These are phyloP conservation scores for Phoma sp. DNA, from an alignment of 2,329 filamentous ascomycete genomes.

Conservation along the genomic window DNA sequence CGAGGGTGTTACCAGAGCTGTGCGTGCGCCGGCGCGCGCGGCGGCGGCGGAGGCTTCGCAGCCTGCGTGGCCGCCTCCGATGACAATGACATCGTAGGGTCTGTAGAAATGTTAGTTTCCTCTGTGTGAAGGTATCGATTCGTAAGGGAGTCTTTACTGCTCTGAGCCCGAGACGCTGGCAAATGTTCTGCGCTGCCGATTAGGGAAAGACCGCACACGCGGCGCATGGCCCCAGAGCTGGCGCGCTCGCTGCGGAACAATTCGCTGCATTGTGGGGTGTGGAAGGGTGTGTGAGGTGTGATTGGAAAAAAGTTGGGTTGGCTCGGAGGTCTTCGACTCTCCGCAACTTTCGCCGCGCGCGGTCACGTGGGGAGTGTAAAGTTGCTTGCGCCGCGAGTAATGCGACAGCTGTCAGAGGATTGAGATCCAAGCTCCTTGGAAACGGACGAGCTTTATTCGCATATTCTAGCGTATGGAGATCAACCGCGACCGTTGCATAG, in stretches of 20 bases:
- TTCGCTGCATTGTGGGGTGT: conserved; percentile 29
- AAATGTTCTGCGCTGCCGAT: conserved; percentile 47
- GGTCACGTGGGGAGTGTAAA: conserved; percentile 24
- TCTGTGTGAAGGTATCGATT: background rate
- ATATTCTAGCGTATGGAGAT: background rate
- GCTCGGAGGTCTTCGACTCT: conserved; percentile 28
- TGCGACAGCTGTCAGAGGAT: background rate
- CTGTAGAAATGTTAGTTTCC: conserved; percentile 50
- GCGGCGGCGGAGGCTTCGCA: conserved; percentile 92
- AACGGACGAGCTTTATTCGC: no score
- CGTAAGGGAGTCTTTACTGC: conserved; percentile 22
- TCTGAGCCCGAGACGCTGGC: conserved; percentile 53
- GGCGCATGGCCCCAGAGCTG: conserved; percentile 57
- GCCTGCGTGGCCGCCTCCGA: conserved; percentile 94
- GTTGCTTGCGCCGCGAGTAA: conserved; percentile 7
- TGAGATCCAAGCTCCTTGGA: no score
- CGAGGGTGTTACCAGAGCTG: conserved; percentile 87
- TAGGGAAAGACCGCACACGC: conserved; percentile 50
- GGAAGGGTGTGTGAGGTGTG: conserved; percentile 4
- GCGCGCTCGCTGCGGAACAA: conserved; percentile 39
- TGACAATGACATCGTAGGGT: conserved; percentile 89
- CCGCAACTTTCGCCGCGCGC: conserved; percentile 23
- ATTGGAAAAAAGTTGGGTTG: conserved; percentile 23
- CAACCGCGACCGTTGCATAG: no score
- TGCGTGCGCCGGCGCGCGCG: conserved; percentile 84